Evolutionary conservation across 805 yeast species (phyloP), one percentile per base, ranked within the genome.

Genomic region (Starmerella riodocensis): DNA sequence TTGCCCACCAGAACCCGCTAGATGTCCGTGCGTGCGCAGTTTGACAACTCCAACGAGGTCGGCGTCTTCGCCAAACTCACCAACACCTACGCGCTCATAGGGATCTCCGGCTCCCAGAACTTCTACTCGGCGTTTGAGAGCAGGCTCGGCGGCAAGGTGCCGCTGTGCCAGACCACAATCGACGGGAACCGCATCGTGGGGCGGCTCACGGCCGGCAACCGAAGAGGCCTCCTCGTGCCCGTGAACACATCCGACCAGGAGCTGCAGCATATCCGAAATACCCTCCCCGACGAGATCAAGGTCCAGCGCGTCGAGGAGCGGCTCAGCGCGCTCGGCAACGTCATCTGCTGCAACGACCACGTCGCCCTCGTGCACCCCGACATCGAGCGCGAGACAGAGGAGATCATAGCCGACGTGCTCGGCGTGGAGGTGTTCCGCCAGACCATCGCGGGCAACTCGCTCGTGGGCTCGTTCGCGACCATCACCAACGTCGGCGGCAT

Each of bases 391-490:
- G 99, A 91, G 65, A 91, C 98, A 38, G 99, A 91, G 66, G 99
- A 91, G 67, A 68, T 91, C 53, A 91, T 91, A 58, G 94, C 97
- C 33, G 99, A 91, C 62, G 95, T 86, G 13, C 71, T 91, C 43
- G 99, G 98, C 45, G 99, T 91, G 39, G 99, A 91, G 65, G 99
- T 91, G 33, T 91, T 91, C 73, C 79, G 97, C 67, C 98, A 91
- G 65, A 91, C 99, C 34, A 86, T 91, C 53, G 96, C 98, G 12
- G 96, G 96, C 52, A 88, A 91, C 63, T 96, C 91, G 42, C 71
- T 91, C 46, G 98, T 91, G 39, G 99, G 99, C 42, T 81, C 94
- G 6, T 91, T 91, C 66, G 88, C 97, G 64, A 65, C 94, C 19
- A 70, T 91, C 51, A 80, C 94, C 32, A 91, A 91, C 66, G 95